Base-by-base conservation (phyloP, 371 early-diverging fungal species). In the Zychaea mexicana region DNA sequence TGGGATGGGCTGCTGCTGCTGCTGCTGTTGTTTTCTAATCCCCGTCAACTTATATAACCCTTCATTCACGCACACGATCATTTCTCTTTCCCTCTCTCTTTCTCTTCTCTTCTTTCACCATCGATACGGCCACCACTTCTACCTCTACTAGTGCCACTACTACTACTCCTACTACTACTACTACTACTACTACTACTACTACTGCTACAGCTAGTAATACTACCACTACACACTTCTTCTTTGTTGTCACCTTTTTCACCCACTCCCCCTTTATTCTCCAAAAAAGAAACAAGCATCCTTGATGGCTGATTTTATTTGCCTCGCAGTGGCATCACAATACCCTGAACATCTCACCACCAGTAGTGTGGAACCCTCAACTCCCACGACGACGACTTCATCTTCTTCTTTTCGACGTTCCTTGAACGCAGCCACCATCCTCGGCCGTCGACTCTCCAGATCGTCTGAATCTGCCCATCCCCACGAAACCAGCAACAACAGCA, bases 241-340 rank as follows among this genome's bases (percentile, higher is more conserved):
- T 49, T 61, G 36, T 53, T 46, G 28, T 53, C 38, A 26, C 15
- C 31, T 39, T 65, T 42, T 60, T 53, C 21, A 12, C 58, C 52
- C 33, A 36, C n/a, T 32, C 33, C 24, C 9, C 21, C 38, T 58
- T 45, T 7, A 36, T 36, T 17, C 10, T 61, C 19, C 60, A 27
- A 45, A 30, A 39, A 30, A 36, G 31, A 57, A n/a, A 36, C 2
- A 47, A 19, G 31, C 26, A 52, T 17, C 28, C 54, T 38, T 27
- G 17, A 68, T 68, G 68, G 68, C 68, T 60, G 68, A 68, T 47
- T 68, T 59, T 32, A 57, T 68, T 26, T 68, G 68, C 45, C 38
- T 68, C 19, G 61, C 68, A 13, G 53, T 68, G 60, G 58, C 68
- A 28, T 46, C 62, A 26, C 68, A 63, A 33, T 63, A 63, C 27